A percentile compares a stretch with the other conserved stretches of the same genome.
Conservation (phyloP, 371 early-diverging fungal genomes). For the Mortierella sp. region DNA sequence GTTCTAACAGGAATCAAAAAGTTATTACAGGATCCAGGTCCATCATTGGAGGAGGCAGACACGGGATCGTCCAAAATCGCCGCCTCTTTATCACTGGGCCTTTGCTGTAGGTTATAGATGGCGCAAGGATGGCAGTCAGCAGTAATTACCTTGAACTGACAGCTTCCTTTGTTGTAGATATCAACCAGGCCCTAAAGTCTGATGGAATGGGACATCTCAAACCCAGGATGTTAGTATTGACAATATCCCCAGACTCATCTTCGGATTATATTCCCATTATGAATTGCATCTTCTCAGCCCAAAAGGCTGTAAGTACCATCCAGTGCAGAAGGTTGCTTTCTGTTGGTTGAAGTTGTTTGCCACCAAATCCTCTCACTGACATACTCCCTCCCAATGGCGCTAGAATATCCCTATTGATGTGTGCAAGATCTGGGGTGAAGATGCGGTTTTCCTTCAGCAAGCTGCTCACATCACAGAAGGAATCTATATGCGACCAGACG, state of each 20-base stretch:
- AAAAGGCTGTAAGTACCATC: slow-evolving; percentile 71
- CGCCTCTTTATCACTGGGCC: slow-evolving; percentile 36
- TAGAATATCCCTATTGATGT: slow-evolving; percentile 89
- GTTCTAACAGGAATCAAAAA: slow-evolving; percentile 61
- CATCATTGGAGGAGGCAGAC: slow-evolving; percentile 57
- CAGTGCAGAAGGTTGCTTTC: background rate
- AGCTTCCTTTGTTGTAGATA: slow-evolving; percentile 61
- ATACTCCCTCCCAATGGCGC: background rate
- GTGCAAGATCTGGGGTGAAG: slow-evolving; percentile 81
- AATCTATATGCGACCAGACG: slow-evolving; percentile 73
- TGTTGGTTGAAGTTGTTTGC: background rate
- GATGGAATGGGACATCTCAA: slow-evolving; percentile 72
- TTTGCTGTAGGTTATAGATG: slow-evolving; percentile 26
- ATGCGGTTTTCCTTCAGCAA: slow-evolving; percentile 92
- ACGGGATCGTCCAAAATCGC: slow-evolving; percentile 54
- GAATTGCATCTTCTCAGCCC: slow-evolving; percentile 97
- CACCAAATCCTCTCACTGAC: slow-evolving; percentile 6
- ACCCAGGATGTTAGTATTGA: slow-evolving; percentile 86
- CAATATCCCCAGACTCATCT: slow-evolving; percentile 88
- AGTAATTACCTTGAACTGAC: no score
- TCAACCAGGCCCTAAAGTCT: slow-evolving; percentile 68
- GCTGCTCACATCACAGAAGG: slow-evolving; percentile 94
- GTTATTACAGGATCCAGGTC: slow-evolving; percentile 56
- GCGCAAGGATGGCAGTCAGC: background rate
- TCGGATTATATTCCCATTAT: slow-evolving; percentile 93